Percentiles rank a stretch among this genome's conserved stretches.
Evolutionary conservation across 2,329 filamentous ascomycete genomes (phyloP).

Genomic region (Microascus cirrosus): DNA sequence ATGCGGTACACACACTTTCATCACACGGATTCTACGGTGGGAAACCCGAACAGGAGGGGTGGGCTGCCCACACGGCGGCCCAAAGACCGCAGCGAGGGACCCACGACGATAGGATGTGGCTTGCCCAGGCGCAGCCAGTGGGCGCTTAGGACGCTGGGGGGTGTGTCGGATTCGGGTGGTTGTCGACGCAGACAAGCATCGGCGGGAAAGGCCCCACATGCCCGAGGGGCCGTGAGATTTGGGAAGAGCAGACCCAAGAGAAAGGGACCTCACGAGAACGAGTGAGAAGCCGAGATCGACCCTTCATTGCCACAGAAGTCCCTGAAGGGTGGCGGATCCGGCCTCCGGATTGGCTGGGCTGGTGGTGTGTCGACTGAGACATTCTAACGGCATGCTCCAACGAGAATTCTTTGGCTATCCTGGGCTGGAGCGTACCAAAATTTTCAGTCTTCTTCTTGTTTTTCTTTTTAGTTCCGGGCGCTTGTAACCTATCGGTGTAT

Average conservation of each 20-base stretch:
- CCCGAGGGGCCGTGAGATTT: not conserved
- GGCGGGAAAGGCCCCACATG: not conserved
- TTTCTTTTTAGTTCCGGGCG: not conserved
- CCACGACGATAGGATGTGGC: constrained; percentile 3
- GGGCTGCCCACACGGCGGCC: not conserved
- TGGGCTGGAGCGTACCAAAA: not conserved
- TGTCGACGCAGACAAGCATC: not conserved
- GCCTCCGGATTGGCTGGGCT: not conserved
- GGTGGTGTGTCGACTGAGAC: constrained; percentile 1
- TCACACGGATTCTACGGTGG: not conserved
- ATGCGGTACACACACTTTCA: not conserved
- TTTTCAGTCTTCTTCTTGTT: not conserved
- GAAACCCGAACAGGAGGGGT: not conserved
- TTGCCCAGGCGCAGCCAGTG: not conserved
- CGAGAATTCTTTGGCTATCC: not conserved
- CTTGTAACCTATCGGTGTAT: not conserved
- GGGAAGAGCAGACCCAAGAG: not conserved
- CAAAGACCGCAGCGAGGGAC: not conserved
- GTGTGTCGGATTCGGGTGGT: not conserved
- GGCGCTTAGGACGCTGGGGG: constrained; percentile 3
- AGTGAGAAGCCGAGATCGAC: not conserved
- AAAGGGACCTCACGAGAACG: not conserved
- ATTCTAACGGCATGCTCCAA: not conserved
- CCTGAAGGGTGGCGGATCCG: not conserved
- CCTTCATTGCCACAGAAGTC: constrained; percentile 1